Evolutionary conservation across 192 early-diverging fungal genomes (phyloP).

Genomic region (Radiomyces spectabilis): DNA sequence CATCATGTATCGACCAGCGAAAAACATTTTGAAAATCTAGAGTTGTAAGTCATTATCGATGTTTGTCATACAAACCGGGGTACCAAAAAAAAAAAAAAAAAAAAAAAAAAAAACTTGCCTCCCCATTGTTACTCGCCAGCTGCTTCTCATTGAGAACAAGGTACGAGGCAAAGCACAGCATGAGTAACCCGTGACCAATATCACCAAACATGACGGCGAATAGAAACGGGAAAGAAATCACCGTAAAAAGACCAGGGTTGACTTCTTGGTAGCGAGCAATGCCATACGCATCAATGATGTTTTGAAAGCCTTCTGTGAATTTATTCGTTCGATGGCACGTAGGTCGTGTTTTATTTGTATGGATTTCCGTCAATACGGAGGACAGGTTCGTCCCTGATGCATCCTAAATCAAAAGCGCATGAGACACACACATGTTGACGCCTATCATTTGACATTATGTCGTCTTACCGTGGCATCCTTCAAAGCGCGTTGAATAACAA

Average conservation of each 20-base stretch:
- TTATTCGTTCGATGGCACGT: constrained; percentile 96
- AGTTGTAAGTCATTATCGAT: not conserved
- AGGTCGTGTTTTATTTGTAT: constrained; percentile 83
- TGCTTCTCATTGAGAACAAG: constrained; percentile 77
- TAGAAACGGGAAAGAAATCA: constrained; percentile 98
- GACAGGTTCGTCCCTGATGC: constrained; percentile 83
- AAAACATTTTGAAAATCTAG: constrained; percentile 83
- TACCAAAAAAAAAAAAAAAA: no score
- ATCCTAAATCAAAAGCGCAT: constrained; percentile 37
- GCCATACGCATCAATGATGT: constrained; percentile 96
- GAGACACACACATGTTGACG: not conserved
- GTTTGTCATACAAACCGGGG: not conserved
- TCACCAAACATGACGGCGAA: constrained; percentile 99
- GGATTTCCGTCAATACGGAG: constrained; percentile 80
- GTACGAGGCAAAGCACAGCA: constrained; percentile 69
- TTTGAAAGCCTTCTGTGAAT: constrained; percentile 94
- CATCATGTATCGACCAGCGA: constrained; percentile 94
- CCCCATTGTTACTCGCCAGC: constrained; percentile 65
- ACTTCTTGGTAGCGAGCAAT: constrained; percentile 94
- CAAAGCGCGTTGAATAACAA: constrained; percentile 74
- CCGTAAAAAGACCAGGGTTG: constrained; percentile 95
- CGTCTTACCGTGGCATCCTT: constrained; percentile 65
- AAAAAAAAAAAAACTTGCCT: no score
- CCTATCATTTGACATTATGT: not conserved
- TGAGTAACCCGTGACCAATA: constrained; percentile 89